Base-by-base conservation (phyloP, 768 basidiomycete species). In the Tricholoma sp. region DNA sequence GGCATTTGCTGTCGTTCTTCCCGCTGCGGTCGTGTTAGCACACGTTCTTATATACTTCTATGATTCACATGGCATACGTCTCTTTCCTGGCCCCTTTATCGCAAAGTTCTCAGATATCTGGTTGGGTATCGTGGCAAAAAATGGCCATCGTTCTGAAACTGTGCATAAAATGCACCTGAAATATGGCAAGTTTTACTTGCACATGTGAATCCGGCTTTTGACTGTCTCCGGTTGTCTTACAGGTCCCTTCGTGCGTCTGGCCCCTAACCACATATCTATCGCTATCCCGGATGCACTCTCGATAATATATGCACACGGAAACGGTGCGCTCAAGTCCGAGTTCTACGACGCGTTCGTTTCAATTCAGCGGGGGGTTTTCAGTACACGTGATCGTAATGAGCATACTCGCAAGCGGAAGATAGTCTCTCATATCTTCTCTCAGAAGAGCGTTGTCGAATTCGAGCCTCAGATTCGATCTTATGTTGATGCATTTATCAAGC, bases 381-480 rank as follows among this genome's bases (percentile, higher is more conserved):
- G 86, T 68, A 89, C 88, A 15, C 83, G 91, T 45, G 82, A 88
- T 64, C 83, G 91, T 32, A 66, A 71, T 6, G 89, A 92, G 56
- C 93, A 96, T 67, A 79, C 89, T 6, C 84, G 93, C 42, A 96
- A 94, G 72, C 85, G 92, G 74, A 96, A 96, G 74, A 90, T 97
- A 58, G 82, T 96, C 47, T 86, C 90, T 0, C 84, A 90, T 65
- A 86, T 91, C 63, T 91, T 91, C 71, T 86, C 86, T 1, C 87
- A 89, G 66, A 94, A 94, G 74, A 89, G 71, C 54, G 91, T 96
- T 4, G 67, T 90, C 57, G 89, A 91, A 62, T 95, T 96, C 58
- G 91, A 94, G 68, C 89, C 90, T 0, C 82, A 91, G 57, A 81
- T 93, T 53, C 74, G 81, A 4, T 63, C 74, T 1, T 83, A 89